Base-by-base conservation (phyloP, 208 protist genomes). In the Crithidia thermophila region DNA sequence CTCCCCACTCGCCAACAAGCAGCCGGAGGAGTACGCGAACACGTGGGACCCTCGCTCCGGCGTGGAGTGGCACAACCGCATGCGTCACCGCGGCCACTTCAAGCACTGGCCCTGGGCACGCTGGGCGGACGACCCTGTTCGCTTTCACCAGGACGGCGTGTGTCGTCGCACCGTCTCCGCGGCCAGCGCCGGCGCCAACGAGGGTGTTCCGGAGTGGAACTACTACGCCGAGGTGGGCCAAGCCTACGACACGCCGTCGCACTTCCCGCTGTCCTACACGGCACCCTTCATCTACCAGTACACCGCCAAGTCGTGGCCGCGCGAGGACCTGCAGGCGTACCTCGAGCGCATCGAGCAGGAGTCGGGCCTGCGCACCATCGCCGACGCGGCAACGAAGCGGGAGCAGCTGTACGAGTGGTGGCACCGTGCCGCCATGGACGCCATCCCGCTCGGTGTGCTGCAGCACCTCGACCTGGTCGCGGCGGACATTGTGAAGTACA, bases 201-300 rank as follows among this genome's bases (percentile, higher is more conserved):
- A 85, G n/a, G 78, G 88, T 1, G 23, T 81, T 27, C 88, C 88
- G 21, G 65, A 88, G 37, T 94, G 88, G 85, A 52, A 94, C 70
- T 89, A 90, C 73, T 94, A 94, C 50, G 70, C 58, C 0, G 82
- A 85, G 62, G 85, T 91, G 18, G 88, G 85, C 9, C 79, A 86
- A 69, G 80, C 81, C 45, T 94, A 94, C 58, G 56, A 56, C 46
- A 84, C 76, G 30, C 82, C 85, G 7, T 82, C 75, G 42, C 82
- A 94, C 73, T 88, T 89, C 37, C 88, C 88, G 4, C 69, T 91
- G 27, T 50, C 74, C 46, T 90, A 88, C 66, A 81, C 84, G 34
- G 78, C 74, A 0, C 77, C 84, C 6, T 91, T 94, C 65, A 91
- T 94, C 51, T 79, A 94, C 49, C 82, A 84, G 58, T 90, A 94